Percentiles rank a stretch among this genome's conserved stretches.
These are phyloP conservation scores for Candida labiduridarum DNA, from an alignment of 1,139 yeast species.

Conservation along the genomic window DNA sequence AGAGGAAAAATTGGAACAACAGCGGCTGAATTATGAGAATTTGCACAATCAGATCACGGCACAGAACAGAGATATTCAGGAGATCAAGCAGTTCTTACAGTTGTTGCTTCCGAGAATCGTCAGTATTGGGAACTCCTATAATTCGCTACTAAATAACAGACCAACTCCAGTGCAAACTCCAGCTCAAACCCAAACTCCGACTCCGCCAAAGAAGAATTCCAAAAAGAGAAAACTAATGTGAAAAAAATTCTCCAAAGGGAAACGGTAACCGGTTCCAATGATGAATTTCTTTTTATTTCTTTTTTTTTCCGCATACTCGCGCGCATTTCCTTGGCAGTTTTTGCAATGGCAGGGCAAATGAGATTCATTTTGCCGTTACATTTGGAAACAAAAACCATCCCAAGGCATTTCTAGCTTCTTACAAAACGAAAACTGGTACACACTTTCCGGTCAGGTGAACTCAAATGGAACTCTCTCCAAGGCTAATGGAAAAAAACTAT, in stretches of 20 bases:
- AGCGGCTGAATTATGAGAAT: background rate
- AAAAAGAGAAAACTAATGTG: conserved; percentile 1
- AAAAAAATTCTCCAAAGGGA: background rate
- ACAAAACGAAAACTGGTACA: background rate
- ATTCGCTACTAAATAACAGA: background rate
- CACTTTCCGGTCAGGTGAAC: background rate
- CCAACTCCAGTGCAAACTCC: too few species aligned
- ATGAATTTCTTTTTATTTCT: background rate
- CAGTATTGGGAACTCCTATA: conserved; percentile 18
- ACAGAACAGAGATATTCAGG: conserved; percentile 11
- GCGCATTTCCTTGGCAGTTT: background rate
- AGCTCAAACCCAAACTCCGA: background rate
- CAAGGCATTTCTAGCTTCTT: background rate
- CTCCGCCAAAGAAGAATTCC: background rate
- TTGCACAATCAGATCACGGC: conserved; percentile 1
- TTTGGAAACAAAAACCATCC: background rate
- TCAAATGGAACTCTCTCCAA: background rate
- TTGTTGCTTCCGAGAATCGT: conserved; percentile 25
- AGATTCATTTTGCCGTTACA: background rate
- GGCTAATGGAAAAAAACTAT: background rate
- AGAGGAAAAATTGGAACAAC: background rate
- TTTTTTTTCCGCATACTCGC: background rate
- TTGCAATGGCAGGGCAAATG: background rate
- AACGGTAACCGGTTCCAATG: background rate
- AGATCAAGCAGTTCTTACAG: conserved; percentile 24